Evolutionary conservation across 345 rosid genomes (phyloP), one percentile per base, ranked within the genome.

Genomic region (Citrus australasica): DNA sequence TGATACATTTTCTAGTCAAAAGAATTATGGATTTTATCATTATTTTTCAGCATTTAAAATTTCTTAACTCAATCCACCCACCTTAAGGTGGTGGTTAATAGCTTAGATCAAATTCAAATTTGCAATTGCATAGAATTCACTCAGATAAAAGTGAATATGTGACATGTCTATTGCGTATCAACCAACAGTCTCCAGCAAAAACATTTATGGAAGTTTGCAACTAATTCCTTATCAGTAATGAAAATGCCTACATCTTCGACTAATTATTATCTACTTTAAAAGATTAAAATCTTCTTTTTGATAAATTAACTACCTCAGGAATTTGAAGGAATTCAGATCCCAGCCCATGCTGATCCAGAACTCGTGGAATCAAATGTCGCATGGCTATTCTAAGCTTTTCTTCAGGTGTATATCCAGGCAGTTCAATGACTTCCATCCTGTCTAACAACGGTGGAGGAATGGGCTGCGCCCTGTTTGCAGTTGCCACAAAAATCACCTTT

Each of bases 351-450:
- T 94, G 98, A 81, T 92, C 98, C 80, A 96, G 85, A 76, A 96
- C 99, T 82, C 98, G 87, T 80, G 99, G 99, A 86, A 96, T 90
- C 82, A 96, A 85, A 91, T 94, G 94, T 42, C 84, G 90, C 92
- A 92, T 90, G 58, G 99, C 98, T 85, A 94, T 96, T 83, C 79
- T 89, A 68, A 94, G 97, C 86, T 96, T 96, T 86, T 96, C 99
- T 83, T 94, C 99, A 76, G 90, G 92, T 19, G 97, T 94, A 86
- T 96, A 96, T 62, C 98, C 99, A 80, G 99, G 98, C 76, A 96
- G 86, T 86, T 96, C 99, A 81, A 96, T 94, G 67, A 94, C 93
- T 86, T 96, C 98, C 99, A 96, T 92, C 87, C 99, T 90, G 83
- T 96, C 99, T 72, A 91, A 82, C 63, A 96, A 97, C 37, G 99